A percentile compares a stretch with the other conserved stretches of the same genome.
phyloP scores from a whole-genome alignment of 345 rosid species.

The Noccaea bulbosa region DNA sequence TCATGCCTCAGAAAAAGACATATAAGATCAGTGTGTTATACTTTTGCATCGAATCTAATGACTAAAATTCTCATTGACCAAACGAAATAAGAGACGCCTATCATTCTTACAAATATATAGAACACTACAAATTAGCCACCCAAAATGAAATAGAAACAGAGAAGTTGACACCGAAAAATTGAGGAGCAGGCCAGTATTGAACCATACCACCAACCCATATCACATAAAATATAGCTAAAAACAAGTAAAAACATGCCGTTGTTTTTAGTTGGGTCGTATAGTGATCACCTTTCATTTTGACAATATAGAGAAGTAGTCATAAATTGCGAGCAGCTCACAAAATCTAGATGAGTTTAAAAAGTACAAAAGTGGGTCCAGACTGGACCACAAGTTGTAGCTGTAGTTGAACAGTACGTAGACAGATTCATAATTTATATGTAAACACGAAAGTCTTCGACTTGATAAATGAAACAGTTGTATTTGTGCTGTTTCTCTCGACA shows the following conservation, averaged over 20 bases:
- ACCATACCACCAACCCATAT: conserved; percentile 18
- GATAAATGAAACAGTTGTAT: conserved; percentile 34
- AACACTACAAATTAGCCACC: conserved; percentile 5
- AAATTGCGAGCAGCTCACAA: conserved; percentile 41
- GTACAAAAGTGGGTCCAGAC: conserved; percentile 32
- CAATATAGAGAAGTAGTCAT: conserved; percentile 21
- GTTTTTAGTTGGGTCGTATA: conserved; percentile 14
- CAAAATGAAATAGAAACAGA: conserved; percentile 7
- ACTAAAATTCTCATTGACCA: conserved; percentile 26
- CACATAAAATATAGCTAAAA: conserved; percentile 11
- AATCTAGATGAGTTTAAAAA: conserved; percentile 27
- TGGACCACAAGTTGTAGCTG: conserved; percentile 40
- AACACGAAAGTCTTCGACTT: conserved; percentile 30
- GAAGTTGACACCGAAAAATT: conserved; percentile 17
- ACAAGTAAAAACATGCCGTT: conserved; percentile 13
- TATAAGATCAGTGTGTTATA: conserved; percentile 1
- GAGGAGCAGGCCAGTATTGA: conserved; percentile 23
- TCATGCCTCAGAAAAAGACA: background rate
- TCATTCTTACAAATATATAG: background rate
- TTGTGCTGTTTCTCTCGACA: conserved; percentile 36
- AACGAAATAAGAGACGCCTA: conserved; percentile 23
- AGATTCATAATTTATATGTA: conserved; percentile 20
- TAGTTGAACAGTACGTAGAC: conserved; percentile 23
- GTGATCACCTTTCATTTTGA: background rate
- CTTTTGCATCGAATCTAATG: conserved; percentile 19